phyloP scores from a whole-genome alignment of 495 filamentous ascomycete species.

The Penicillium bialowiezense region DNA sequence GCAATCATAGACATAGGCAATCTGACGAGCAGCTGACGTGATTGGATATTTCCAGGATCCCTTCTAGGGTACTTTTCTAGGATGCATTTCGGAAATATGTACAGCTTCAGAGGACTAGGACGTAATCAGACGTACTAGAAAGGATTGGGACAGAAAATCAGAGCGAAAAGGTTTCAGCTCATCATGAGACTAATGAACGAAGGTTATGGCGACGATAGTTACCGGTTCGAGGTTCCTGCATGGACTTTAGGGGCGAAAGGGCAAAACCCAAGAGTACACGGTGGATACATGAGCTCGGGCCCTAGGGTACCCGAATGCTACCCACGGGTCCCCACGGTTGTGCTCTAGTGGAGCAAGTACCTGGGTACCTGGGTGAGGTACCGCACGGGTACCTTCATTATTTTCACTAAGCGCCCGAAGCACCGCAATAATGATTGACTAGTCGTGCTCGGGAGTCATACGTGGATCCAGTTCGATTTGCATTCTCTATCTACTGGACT shows the following conservation, averaged over 20 bases:
- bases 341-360: background rate
- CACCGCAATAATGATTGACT: constrained; percentile 23
- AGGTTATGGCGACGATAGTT: constrained; percentile 6
- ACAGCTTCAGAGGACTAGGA: background rate
- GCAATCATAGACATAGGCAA: background rate
- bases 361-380: background rate
- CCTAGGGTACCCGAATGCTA: constrained; percentile 4
- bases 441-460: background rate
- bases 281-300: background rate
- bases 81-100: background rate
- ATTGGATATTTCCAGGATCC: background rate
- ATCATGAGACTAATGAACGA: background rate
- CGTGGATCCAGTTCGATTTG: constrained; percentile 3
- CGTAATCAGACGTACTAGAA: background rate
- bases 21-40: background rate
- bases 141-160: background rate
- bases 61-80: too few species aligned
- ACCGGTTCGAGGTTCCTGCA: constrained; percentile 29
- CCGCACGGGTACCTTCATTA: background rate
- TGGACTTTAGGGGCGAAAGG: background rate
- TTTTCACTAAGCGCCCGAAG: constrained; percentile 36
- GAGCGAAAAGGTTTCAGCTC: background rate
- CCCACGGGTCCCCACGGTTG: background rate
- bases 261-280: background rate
- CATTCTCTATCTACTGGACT: background rate